Evolutionary conservation across 2,329 filamentous ascomycete genomes (phyloP), one percentile per base, ranked within the genome.

Genomic region (Trichoderma citrinoviride): DNA sequence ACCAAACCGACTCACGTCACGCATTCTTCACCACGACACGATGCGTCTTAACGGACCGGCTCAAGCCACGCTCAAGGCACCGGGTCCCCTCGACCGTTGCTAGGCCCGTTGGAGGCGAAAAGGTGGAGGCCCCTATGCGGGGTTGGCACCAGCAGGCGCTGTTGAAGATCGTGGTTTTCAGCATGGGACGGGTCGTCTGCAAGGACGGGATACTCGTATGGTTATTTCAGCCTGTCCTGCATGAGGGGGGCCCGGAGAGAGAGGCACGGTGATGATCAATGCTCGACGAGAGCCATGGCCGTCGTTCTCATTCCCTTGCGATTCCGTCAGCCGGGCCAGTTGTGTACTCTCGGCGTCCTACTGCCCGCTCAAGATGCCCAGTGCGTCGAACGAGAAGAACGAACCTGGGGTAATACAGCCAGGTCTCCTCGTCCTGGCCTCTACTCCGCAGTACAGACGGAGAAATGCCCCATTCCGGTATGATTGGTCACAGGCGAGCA

Each of bases 61-160:
- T 41, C 52, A 56, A 56, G 61, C 61, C 61, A 63, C 57, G 49
- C 50, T 63, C 52, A 63, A 63, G 50, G 61, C 61, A 63, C 61
- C 60, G 54, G 25, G 40, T 17, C 44, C 54, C 54, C 25, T 57
- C 40, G 54, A 57, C 19, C n/a, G 54, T n/a, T 33, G n/a, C 27
- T 29, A 50, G 33, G 44, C 43, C 56, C 25, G 60, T 63, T 63
- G 61, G 53, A 64, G 50, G 43, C 43, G 29, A 43, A 15, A 64
- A 64, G 56, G 54, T 52, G 40, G 61, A 52, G 56, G 52, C 41
- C 33, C 27, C 50, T 55, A 47, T 64, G 61, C 61, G 61, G 61
- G 61, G 61, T 64, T 56, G 61, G 43, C 27, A 55, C 61, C 43
- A 43, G 52, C 41, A 64, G 43, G 29, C 41, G 33, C 33, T 14